Base-by-base conservation (phyloP, 2,329 filamentous ascomycete species). In the Alternaria ventricosa region DNA sequence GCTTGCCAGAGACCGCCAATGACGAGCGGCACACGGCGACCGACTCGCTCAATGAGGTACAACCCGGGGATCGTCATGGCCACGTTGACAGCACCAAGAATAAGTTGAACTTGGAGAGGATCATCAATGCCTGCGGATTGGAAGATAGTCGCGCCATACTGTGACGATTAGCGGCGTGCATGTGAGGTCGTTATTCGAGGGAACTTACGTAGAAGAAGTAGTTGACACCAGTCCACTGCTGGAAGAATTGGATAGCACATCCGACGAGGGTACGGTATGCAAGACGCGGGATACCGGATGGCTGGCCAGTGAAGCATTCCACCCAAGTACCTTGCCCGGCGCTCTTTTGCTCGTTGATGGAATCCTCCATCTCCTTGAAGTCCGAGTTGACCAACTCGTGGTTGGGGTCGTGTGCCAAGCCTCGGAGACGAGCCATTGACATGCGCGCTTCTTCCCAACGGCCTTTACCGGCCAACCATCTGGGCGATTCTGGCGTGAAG, bases 131-230 rank as follows among this genome's bases (percentile, higher is more conserved):
- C 90, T 4, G 90, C 88, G 1, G 88, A 87, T 58, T 85, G 64
- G 78, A 94, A 93, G 72, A 93, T 87, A 10, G 86, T 87, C 9
- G 87, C 87, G n/a, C 87, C 87, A 72, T 91, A 92, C 67, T 74
- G 55, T 79, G 89, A 22, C 88, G 22, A 55, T 67, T 58, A 70
- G 47, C 8, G n/a, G 20, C 25, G 12, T 45, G 7, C 46, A 36
- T 45, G n/a, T 25, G 43, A 41, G 5, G 8, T 27, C 13, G 8
- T 43, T 53, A 11, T 36, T 13, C 9, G 41, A 22, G 10, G 12
- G 27, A 15, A 66, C 70, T 67, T 61, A 72, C 69, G 63, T 75
- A 75, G 65, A 75, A 75, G 76, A 88, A 88, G 77, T 86, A 88
- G 77, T 87, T 88, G 57, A 86, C 83, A 46, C 75, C 73, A 6